Evolutionary conservation across 202 grass and related monocot species (phyloP).

Genomic region (Schoenoplectus tabernaemontani): DNA sequence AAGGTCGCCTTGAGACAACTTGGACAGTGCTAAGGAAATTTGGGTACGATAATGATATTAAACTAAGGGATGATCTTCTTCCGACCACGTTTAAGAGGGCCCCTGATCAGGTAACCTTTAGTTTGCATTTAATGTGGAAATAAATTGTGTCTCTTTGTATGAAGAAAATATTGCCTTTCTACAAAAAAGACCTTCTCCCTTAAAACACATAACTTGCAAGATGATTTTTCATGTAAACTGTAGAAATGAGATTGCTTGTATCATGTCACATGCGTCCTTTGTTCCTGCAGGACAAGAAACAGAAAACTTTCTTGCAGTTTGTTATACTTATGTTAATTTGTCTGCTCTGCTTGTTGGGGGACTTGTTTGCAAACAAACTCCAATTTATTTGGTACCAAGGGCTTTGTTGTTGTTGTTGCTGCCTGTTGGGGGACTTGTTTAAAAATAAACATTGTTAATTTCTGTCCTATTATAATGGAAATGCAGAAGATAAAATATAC

Average conservation of each 20-base stretch:
- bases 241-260: background rate
- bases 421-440: no score
- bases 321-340: background rate
- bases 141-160: background rate
- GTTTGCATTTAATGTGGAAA: background rate
- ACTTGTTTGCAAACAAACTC: no score
- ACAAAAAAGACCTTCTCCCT: background rate
- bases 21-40: conserved; percentile 98
- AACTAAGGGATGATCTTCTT: conserved; percentile 86
- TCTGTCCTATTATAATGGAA: background rate
- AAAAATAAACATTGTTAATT: background rate
- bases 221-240: background rate
- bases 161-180: background rate
- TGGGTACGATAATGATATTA: conserved; percentile 92
- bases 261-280: background rate
- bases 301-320: background rate
- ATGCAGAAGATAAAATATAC: background rate
- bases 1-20: conserved; percentile 88
- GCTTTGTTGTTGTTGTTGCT: background rate
- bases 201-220: background rate
- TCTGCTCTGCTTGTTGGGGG: background rate
- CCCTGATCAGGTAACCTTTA: conserved; percentile 78
- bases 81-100: conserved; percentile 58
- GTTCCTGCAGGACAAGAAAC: background rate
- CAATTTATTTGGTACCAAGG: no score